phyloP scores from a whole-genome alignment of 2,329 filamentous ascomycete genomes.

The Teratosphaeria epicoccoides region DNA sequence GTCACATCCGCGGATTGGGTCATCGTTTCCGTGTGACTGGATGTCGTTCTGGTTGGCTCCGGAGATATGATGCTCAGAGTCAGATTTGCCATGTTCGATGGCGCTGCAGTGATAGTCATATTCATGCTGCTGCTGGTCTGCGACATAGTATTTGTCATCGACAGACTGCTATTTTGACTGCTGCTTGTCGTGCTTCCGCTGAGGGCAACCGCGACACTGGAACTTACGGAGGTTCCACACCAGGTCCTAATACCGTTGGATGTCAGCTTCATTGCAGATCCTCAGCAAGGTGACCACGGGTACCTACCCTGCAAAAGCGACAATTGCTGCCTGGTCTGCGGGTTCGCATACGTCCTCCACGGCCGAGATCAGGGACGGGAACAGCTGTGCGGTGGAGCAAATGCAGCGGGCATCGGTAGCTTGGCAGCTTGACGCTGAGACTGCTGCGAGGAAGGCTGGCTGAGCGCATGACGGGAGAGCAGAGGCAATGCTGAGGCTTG shows the following conservation, averaged over 20 bases:
- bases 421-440: conserved; percentile 10
- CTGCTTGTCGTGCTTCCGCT: neutral
- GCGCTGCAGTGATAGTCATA: neutral
- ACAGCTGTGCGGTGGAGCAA: conserved; percentile 8
- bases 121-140: neutral
- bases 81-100: neutral
- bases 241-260: conserved; percentile 1
- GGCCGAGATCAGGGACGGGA: conserved; percentile 5
- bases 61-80: neutral
- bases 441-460: conserved; percentile 6
- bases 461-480: conserved; percentile 8
- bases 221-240: conserved; percentile 4
- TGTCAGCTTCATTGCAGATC: neutral
- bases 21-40: neutral
- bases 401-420: conserved; percentile 9
- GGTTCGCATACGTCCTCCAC: conserved; percentile 5
- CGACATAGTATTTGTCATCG: neutral
- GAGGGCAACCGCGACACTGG: neutral
- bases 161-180: neutral
- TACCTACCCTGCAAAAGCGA: conserved; percentile 5
- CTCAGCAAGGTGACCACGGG: neutral
- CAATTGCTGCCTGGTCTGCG: conserved; percentile 5
- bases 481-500: neutral
- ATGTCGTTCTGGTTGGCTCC: neutral
- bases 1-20: conserved; percentile 2